Conservation (phyloP, 495 filamentous ascomycete species). For the Ramalina peruviana region DNA sequence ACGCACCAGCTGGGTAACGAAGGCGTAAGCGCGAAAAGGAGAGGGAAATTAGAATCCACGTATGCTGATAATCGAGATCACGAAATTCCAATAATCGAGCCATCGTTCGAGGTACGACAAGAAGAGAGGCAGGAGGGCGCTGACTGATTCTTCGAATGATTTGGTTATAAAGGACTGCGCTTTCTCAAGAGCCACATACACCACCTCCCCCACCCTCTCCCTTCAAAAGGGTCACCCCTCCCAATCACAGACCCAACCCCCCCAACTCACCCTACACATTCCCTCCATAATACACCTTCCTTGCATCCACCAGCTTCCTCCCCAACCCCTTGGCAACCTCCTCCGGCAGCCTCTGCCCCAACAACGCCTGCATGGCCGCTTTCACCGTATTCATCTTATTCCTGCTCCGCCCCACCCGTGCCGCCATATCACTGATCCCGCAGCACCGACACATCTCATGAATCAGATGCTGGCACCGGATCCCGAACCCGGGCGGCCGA, state of each 20-base stretch:
- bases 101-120: too few relatives aligned
- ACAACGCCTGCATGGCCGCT: constrained; percentile 68
- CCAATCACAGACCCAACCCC: background rate
- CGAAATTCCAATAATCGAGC: too few relatives aligned
- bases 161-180: too few relatives aligned
- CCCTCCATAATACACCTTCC: constrained; percentile 95
- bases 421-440: constrained; percentile 76
- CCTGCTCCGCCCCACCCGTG: constrained; percentile 57
- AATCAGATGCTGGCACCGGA: constrained; percentile 78
- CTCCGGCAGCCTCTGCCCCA: constrained; percentile 72
- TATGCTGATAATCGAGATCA: too few relatives aligned
- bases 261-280: constrained; percentile 28
- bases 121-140: too few relatives aligned
- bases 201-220: too few relatives aligned
- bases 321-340: constrained; percentile 74
- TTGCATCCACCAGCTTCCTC: constrained; percentile 86
- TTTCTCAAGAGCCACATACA: too few relatives aligned
- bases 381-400: constrained; percentile 98
- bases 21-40: too few relatives aligned
- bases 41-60: too few relatives aligned
- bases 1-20: too few relatives aligned
- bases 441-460: constrained; percentile 78
- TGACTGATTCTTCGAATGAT: too few relatives aligned
- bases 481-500: constrained; percentile 83
- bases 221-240: too few relatives aligned